A percentile compares a stretch with the other conserved stretches of the same genome.
Conservation (phyloP, 1,284 basidiomycete genomes). For the Tilletia indica region DNA sequence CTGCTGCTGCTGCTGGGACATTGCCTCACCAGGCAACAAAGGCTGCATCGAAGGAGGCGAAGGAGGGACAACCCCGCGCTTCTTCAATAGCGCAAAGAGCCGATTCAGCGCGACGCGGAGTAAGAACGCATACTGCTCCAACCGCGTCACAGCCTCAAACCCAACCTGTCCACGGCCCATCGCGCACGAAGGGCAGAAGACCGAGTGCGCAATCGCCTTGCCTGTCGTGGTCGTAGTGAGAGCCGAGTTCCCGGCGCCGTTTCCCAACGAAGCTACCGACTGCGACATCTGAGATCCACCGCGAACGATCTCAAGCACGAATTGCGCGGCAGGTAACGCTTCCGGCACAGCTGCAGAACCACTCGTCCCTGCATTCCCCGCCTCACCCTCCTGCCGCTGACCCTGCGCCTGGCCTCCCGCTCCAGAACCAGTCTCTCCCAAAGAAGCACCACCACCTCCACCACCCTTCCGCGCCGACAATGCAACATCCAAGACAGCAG, state of each 20-base stretch:
- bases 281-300: constrained; percentile 9
- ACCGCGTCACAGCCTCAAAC: constrained; percentile 84
- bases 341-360: constrained; percentile 17
- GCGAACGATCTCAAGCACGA: constrained; percentile 41
- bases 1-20: not conserved
- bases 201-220: constrained; percentile 21
- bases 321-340: constrained; percentile 37
- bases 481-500: constrained; percentile 58
- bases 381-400: no score
- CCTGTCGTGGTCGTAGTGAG: not conserved
- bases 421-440: no score
- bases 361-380: no score
- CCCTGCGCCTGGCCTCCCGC: no score
- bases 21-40: not conserved
- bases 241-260: not conserved
- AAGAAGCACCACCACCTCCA: no score
- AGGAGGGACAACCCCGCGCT: constrained; percentile 81
- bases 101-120: constrained; percentile 91
- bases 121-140: constrained; percentile 97
- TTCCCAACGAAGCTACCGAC: not conserved
- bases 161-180: constrained; percentile 57
- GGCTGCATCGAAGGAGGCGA: constrained; percentile 59
- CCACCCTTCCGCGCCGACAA: not conserved
- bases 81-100: constrained; percentile 84
- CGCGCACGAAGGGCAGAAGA: constrained; percentile 64